These are phyloP conservation scores for Magnusiomyces suaveolens DNA, from an alignment of 1,139 yeast genomes.

Conservation along the genomic window DNA sequence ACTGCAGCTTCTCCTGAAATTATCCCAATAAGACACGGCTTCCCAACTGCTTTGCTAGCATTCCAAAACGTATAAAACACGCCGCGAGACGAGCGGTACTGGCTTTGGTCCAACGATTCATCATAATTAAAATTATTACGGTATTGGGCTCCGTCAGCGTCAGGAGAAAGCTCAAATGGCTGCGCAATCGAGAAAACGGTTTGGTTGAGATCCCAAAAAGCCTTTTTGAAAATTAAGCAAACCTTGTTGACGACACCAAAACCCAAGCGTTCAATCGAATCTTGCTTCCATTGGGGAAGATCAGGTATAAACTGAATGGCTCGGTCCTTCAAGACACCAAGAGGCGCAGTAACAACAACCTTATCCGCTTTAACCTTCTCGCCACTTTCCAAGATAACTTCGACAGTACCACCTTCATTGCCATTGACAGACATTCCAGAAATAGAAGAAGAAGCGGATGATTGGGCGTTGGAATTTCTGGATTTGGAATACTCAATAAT, in stretches of 20 bases:
- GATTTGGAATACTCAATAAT: constrained; percentile 31
- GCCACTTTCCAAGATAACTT: constrained; percentile 31
- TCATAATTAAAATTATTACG: not conserved
- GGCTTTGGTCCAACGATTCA: constrained; percentile 18
- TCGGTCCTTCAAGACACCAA: constrained; percentile 36
- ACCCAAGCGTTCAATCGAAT: constrained; percentile 35
- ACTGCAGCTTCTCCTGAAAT: constrained; percentile 35
- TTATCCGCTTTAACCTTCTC: constrained; percentile 35
- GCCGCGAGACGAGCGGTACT: constrained; percentile 28
- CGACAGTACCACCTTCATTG: constrained; percentile 13
- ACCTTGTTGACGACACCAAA: constrained; percentile 37
- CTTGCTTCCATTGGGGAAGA: constrained; percentile 36
- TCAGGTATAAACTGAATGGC: constrained; percentile 36
- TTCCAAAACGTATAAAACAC: constrained; percentile 36
- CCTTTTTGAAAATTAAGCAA: constrained; percentile 31
- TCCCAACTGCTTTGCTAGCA: constrained; percentile 31
- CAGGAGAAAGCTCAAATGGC: constrained; percentile 15
- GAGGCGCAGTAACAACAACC: constrained; percentile 35
- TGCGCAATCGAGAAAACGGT: constrained; percentile 32
- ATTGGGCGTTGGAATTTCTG: not conserved
- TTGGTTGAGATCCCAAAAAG: constrained; percentile 35
- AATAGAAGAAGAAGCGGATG: constrained; percentile 19
- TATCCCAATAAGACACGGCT: constrained; percentile 35
- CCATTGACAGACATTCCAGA: not conserved
- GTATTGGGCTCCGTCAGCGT: not conserved